Percentiles rank a stretch among this genome's conserved stretches.
Conservation (phyloP, 805 yeast genomes). For the Candida tallmaniae region DNA sequence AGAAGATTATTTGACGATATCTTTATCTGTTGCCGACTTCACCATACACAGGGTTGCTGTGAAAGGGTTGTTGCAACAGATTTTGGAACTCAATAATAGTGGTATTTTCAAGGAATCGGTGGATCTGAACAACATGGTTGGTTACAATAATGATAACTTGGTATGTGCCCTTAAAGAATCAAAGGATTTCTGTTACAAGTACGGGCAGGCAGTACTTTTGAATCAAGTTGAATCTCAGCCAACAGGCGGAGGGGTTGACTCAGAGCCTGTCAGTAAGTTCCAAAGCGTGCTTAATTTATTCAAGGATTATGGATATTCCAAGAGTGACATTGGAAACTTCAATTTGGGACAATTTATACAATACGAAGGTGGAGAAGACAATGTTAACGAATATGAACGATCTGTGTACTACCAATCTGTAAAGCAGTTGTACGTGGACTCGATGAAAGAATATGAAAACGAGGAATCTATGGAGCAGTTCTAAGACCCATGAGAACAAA, state of each 20-base stretch:
- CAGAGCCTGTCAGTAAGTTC: not conserved
- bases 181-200: constrained; percentile 22
- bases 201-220: constrained; percentile 16
- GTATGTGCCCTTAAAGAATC: constrained; percentile 29
- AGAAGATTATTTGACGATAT: constrained; percentile 28
- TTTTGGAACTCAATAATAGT: constrained; percentile 8
- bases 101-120: constrained; percentile 7
- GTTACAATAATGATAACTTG: constrained; percentile 23
- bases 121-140: constrained; percentile 4
- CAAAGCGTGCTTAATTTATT: not conserved
- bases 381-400: constrained; percentile 9
- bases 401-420: constrained; percentile 8
- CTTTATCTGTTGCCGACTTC: constrained; percentile 33
- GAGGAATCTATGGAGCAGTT: too few species aligned
- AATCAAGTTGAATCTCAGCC: not conserved
- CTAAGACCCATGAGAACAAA: too few species aligned
- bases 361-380: constrained; percentile 9
- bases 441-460: too few species aligned
- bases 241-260: too few species aligned
- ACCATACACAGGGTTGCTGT: constrained; percentile 33
- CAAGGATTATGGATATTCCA: too few species aligned
- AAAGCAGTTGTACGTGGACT: too few species aligned
- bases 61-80: constrained; percentile 24
- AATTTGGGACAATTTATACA: constrained; percentile 10
- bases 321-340: constrained; percentile 6